Evolutionary conservation across 2,329 filamentous ascomycete genomes (phyloP).

Genomic region (Dactylellina drechsleri): DNA sequence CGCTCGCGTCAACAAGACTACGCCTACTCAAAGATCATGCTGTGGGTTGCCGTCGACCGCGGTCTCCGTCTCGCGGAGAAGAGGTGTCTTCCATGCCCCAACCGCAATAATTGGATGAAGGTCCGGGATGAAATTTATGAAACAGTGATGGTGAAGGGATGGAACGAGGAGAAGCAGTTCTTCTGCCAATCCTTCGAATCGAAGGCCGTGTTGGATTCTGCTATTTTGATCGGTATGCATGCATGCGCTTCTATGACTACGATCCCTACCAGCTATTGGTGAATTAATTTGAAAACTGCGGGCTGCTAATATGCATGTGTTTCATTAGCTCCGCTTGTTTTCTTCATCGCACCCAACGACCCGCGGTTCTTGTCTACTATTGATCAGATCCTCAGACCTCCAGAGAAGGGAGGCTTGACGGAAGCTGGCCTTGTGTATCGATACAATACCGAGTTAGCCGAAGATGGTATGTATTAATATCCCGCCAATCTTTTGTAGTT

Average conservation of each 20-base stretch:
- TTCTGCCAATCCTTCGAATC: conserved; percentile 82
- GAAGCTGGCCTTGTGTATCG: conserved; percentile 79
- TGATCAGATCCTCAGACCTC: conserved; percentile 75
- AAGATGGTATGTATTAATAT: conserved; percentile 70
- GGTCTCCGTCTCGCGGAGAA: conserved; percentile 79
- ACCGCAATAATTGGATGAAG: conserved; percentile 73
- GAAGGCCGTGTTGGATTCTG: conserved; percentile 74
- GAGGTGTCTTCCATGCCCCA: conserved; percentile 78
- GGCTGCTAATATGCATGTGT: conserved; percentile 61
- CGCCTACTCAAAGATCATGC: conserved; percentile 82
- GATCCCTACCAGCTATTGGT: neutral
- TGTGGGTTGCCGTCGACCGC: conserved; percentile 83
- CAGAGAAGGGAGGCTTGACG: conserved; percentile 79
- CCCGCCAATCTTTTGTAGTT: conserved; percentile 3
- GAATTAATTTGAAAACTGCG: neutral
- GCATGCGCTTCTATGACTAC: neutral
- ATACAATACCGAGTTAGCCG: conserved; percentile 74
- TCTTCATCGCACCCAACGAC: conserved; percentile 81
- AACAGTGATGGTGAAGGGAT: conserved; percentile 80
- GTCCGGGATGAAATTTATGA: conserved; percentile 76
- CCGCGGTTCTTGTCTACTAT: conserved; percentile 78
- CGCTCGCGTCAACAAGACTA: conserved; percentile 80
- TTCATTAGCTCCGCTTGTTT: conserved; percentile 80
- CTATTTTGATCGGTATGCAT: conserved; percentile 44
- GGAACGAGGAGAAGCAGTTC: conserved; percentile 74